Percentiles rank a stretch among this genome's conserved stretches.
Conservation (phyloP, 208 protist species). For the Leishmania mexicana region DNA sequence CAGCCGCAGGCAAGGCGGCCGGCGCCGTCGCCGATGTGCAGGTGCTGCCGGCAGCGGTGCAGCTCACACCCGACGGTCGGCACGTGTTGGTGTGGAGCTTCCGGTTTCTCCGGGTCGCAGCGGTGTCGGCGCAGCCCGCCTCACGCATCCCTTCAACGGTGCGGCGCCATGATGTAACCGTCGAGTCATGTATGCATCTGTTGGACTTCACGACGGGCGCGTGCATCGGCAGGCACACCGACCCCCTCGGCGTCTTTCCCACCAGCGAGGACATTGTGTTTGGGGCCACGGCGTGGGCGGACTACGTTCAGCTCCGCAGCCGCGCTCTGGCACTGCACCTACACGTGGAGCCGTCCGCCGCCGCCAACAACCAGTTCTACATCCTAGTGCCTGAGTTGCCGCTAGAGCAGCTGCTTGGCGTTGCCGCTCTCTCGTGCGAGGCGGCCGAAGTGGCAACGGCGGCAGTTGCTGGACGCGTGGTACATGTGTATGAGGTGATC, state of each 20-base stretch:
- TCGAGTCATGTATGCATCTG: constrained; percentile 41
- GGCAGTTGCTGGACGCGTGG: constrained; percentile 22
- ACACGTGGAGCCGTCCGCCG: constrained; percentile 13
- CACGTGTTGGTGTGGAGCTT: constrained; percentile 56
- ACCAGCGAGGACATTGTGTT: constrained; percentile 13
- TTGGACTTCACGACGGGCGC: constrained; percentile 51
- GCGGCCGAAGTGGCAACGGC: not conserved
- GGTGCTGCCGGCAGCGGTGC: constrained; percentile 43
- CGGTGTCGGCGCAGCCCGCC: not conserved
- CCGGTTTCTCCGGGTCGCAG: constrained; percentile 16
- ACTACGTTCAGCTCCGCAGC: constrained; percentile 27
- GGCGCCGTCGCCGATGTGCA: constrained; percentile 12
- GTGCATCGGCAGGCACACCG: constrained; percentile 25
- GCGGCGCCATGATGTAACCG: constrained; percentile 10
- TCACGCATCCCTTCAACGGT: constrained; percentile 31
- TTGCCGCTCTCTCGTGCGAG: not conserved
- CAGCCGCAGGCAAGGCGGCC: not conserved
- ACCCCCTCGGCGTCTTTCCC: constrained; percentile 1
- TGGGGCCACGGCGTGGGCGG: constrained; percentile 6
- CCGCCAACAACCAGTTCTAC: constrained; percentile 17
- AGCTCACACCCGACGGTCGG: constrained; percentile 40
- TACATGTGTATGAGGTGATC: constrained; percentile 27
- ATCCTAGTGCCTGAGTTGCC: constrained; percentile 34
- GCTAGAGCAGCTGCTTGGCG: constrained; percentile 23
- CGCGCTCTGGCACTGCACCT: constrained; percentile 10